These are phyloP conservation scores for Ambrosiella cleistominuta DNA, from an alignment of 2,329 filamentous ascomycete species.

Conservation along the genomic window DNA sequence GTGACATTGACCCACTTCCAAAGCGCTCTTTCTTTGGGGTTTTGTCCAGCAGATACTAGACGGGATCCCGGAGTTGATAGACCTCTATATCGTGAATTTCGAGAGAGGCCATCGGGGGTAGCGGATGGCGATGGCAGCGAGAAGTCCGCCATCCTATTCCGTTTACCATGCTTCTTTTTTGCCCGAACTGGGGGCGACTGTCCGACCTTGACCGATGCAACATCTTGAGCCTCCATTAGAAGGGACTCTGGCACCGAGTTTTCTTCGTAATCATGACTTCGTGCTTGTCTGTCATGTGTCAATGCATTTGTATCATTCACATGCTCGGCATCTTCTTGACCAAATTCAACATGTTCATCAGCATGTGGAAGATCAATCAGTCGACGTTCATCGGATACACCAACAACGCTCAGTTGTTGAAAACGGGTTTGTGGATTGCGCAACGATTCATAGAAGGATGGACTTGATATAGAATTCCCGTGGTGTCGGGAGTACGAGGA, in stretches of 20 bases:
- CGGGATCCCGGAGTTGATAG: background rate
- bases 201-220: conserved; percentile 9
- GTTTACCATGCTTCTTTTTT: conserved; percentile 15
- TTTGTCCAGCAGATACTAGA: background rate
- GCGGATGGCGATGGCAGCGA: conserved; percentile 18
- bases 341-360: conserved; percentile 27
- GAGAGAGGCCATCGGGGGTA: too few species aligned
- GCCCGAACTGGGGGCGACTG: conserved; percentile 13
- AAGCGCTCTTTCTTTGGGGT: conserved; percentile 51
- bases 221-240: conserved; percentile 36
- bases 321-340: conserved; percentile 17
- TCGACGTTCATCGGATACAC: too few species aligned
- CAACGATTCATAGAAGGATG: conserved; percentile 34
- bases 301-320: too few species aligned
- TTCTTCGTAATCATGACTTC: conserved; percentile 30
- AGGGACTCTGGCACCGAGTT: conserved; percentile 49
- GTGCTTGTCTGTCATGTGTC: background rate
- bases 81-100: background rate
- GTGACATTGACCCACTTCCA: conserved; percentile 88
- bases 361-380: conserved; percentile 26
- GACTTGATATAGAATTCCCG: conserved; percentile 16
- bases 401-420: background rate
- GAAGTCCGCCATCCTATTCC: conserved; percentile 21
- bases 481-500: background rate
- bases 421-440: conserved; percentile 15